These are phyloP conservation scores for Neobulgaria alba DNA, from an alignment of 2,329 filamentous ascomycete species.

Conservation along the genomic window DNA sequence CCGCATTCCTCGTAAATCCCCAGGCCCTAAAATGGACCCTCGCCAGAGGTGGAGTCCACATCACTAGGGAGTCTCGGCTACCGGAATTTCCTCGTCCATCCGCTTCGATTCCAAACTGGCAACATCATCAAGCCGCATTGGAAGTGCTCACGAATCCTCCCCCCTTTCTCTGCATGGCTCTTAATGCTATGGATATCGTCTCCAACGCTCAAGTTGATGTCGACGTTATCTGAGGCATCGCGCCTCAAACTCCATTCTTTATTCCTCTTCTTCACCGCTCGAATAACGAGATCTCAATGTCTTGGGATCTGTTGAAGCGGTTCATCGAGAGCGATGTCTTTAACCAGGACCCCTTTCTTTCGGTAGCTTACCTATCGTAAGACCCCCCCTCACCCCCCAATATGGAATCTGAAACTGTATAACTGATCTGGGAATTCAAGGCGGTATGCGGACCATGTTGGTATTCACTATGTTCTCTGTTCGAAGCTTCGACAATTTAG, in stretches of 20 bases:
- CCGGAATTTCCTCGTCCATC: no score
- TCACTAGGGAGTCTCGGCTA: no score
- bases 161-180: slow-evolving; percentile 14
- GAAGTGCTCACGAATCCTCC: no score
- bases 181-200: slow-evolving; percentile 16
- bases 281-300: slow-evolving; percentile 39
- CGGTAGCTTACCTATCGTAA: slow-evolving; percentile 81
- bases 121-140: no score
- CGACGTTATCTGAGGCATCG: slow-evolving; percentile 28
- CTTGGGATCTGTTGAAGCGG: slow-evolving; percentile 81
- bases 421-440: slow-evolving; percentile 35
- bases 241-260: slow-evolving; percentile 19
- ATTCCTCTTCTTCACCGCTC: background rate
- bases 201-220: slow-evolving; percentile 23
- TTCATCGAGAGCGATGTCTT: slow-evolving; percentile 93
- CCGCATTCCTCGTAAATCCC: no score
- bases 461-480: slow-evolving; percentile 83
- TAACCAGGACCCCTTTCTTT: slow-evolving; percentile 82
- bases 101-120: no score
- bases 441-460: slow-evolving; percentile 82
- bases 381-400: slow-evolving; percentile 17
- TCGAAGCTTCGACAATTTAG: slow-evolving; percentile 82
- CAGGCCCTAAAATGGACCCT: no score
- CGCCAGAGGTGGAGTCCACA: no score
- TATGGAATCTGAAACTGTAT: background rate